Percentiles rank a stretch among this genome's conserved stretches.
Conservation (phyloP, 129 eudicot species). For the Daucus carota region DH1_v3.0 NC_030382.2:42942501-42943000, state of each 20-base stretch:
- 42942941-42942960: neutral
- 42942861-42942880: neutral
- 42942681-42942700: too few relatives aligned
- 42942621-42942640: neutral
- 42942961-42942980: neutral
- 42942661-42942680: too few relatives aligned
- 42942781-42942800: neutral
- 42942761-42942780: neutral
- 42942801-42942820: neutral
- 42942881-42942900: neutral
- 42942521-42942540: too few relatives aligned
- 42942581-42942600: neutral
- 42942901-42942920: neutral
- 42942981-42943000: neutral
- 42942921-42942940: neutral
- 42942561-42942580: neutral
- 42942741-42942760: neutral
- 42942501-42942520: too few relatives aligned
- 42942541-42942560: too few relatives aligned
- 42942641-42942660: neutral
- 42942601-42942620: neutral
- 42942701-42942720: too few relatives aligned
- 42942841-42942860: neutral
- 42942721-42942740: neutral
- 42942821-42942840: neutral